Evolutionary conservation across 2,329 filamentous ascomycete genomes (phyloP).

Genomic region (Botryotinia calthae): DNA sequence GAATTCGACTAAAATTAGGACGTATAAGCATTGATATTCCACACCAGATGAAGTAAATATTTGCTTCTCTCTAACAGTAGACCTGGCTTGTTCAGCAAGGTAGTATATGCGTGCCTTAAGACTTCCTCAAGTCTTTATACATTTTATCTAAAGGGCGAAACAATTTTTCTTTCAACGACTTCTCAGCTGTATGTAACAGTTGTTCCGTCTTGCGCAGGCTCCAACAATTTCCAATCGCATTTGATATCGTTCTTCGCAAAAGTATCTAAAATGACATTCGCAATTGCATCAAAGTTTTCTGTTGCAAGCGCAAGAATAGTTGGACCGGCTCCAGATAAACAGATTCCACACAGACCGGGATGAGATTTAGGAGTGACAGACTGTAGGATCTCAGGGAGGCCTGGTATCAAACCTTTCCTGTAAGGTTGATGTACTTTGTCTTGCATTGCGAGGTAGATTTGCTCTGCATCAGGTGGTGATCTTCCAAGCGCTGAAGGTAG

Average conservation of each 20-base stretch:
- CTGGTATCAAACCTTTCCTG: conserved; percentile 85
- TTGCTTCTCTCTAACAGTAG: conserved; percentile 2
- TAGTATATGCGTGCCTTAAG: neutral
- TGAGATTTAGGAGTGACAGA: conserved; percentile 87
- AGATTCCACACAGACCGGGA: conserved; percentile 87
- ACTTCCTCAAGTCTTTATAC: neutral
- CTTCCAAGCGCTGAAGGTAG: conserved; percentile 86
- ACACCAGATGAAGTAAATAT: neutral
- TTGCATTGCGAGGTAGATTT: conserved; percentile 98
- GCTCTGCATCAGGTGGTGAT: conserved; percentile 84
- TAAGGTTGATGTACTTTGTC: conserved; percentile 98
- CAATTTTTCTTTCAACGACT: neutral
- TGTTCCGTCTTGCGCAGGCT: conserved; percentile 71
- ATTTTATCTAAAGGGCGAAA: neutral
- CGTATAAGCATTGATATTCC: neutral
- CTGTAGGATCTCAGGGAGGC: conserved; percentile 83
- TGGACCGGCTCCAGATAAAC: conserved; percentile 89
- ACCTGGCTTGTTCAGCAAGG: conserved; percentile 6
- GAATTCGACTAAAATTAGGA: conserved; percentile 1
- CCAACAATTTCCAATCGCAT: conserved; percentile 83
- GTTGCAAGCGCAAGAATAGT: conserved; percentile 94
- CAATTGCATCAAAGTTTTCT: conserved; percentile 83
- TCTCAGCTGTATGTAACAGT: conserved; percentile 36
- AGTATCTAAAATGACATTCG: conserved; percentile 69
- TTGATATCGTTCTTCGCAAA: conserved; percentile 72